Evolutionary conservation across 768 basidiomycete species (phyloP), one percentile per base, ranked within the genome.

Genomic region (Boletus fagicola): DNA sequence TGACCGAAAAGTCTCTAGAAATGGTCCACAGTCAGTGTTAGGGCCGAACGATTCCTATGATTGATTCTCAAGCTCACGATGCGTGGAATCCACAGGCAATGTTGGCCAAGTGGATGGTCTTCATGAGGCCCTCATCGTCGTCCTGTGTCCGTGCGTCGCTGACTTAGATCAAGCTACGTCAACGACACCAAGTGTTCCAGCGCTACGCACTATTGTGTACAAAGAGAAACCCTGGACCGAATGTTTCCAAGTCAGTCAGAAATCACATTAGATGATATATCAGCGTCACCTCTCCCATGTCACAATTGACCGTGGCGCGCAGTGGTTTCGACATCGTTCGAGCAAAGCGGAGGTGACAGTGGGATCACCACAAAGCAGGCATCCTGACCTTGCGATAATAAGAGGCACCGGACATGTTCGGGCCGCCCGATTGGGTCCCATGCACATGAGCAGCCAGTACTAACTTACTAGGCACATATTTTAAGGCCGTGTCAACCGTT

Each of bases 71-170:
- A 42, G 31, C 69, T 58, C 36, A 85, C 82, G 82, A 83, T 22
- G 83, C 85, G 63, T 88, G 87, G 58, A 86, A 86, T 7, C 86
- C 86, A 63, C 86, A 88, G 0, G 86, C 86, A 16, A 87, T 74
- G 57, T 86, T 85, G 0, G 83, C 83, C 16, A 83, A 72, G 61
- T 84, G 81, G 30, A 85, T 82, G 12, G 77, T 79, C 52, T 78
- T 75, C 80, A 83, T 83, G 43, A 83, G 74, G 11, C 71, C 69
- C 54, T 78, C 79, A 35, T 83, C 83, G 36, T 83, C 79, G 7
- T 76, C 78, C 82, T 83, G 42, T 45, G 33, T 26, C 24, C 35
- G 11, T 3, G 28, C 9, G 3, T 54, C 46, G 42, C 12, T 18
- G 4, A 46, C 31, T 54, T 9, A 12, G 22, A 38, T 11, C 31